Base-by-base conservation (phyloP, 768 basidiomycete genomes). In the Lenzites betulinus region DNA sequence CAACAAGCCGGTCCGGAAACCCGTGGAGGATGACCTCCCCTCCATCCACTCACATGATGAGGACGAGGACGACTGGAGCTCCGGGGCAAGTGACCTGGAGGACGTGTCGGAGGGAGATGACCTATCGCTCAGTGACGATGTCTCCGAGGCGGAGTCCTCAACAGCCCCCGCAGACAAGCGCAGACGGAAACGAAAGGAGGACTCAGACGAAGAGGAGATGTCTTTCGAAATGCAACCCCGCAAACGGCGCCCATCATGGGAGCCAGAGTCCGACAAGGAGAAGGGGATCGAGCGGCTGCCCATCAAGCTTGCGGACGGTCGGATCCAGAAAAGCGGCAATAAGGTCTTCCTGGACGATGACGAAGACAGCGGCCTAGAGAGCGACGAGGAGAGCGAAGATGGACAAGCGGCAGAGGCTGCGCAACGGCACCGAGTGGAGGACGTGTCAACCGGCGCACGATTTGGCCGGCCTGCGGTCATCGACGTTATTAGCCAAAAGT, bases 261-360 rank as follows among this genome's bases (percentile, higher is more conserved):
- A 83, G 51, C 66, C 75, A 23, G 75, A 81, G 49, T 75, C 81
- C 61, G 79, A 78, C 38, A 77, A 79, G 59, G 79, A 77, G 28
- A 77, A 79, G 54, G 80, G 78, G 47, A 78, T 89, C 48, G 78
- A 82, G 51, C 79, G 88, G 16, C 77, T 96, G 30, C 93, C 95
- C 11, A 95, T 96, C 69, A 98, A 97, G 74, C 79, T 96, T 2
- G 79, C 87, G 2, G 82, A 90, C 63, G 95, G 95, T 0, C 84
- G 83, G 61, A 81, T 98, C 64, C 83, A 88, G 69, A 75, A 83
- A 58, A 85, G 81, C 25, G 81, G 80, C 44, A 76, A 68, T 43
- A 74, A 73, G 62, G 67, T 72, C 56, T 51, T 70, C 22, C 51
- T 73, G 25, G 56, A 62, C 18, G 67, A 69, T 39, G 72, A 33